Percentiles rank a stretch among this genome's conserved stretches.
These are phyloP conservation scores for Aureobasidium sp. DNA, from an alignment of 2,329 filamentous ascomycete genomes.

Conservation along the genomic window DNA sequence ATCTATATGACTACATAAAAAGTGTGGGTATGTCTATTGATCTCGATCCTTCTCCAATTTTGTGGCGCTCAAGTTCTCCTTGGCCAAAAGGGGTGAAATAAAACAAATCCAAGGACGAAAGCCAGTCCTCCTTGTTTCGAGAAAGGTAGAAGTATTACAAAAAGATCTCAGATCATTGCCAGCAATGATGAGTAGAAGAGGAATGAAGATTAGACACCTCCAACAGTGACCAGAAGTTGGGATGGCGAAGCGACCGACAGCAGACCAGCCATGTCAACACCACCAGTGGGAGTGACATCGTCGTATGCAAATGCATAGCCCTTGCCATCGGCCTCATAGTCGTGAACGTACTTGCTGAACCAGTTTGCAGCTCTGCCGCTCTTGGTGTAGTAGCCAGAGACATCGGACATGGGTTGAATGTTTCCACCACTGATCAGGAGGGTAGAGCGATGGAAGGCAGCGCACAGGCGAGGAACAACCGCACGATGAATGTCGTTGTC, in stretches of 20 bases:
- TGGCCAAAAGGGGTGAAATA: background rate
- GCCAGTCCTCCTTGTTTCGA: background rate
- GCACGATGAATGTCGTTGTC: conserved; percentile 43
- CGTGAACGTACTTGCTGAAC: conserved; percentile 55
- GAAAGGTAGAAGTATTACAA: background rate
- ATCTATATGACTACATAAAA: background rate
- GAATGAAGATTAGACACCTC: conserved; percentile 28
- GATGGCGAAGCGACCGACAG: conserved; percentile 38
- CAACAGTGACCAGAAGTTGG: conserved; percentile 42
- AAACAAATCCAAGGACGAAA: background rate
- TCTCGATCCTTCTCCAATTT: background rate
- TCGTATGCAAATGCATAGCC: conserved; percentile 66
- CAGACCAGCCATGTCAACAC: conserved; percentile 47
- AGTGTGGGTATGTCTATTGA: background rate
- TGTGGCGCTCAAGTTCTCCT: background rate
- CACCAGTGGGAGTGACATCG: conserved; percentile 55
- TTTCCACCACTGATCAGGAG: conserved; percentile 48
- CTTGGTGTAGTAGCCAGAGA: conserved; percentile 40
- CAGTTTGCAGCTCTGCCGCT: conserved; percentile 36
- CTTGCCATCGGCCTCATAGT: conserved; percentile 50
- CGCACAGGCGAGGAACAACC: conserved; percentile 66
- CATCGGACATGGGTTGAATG: conserved; percentile 37
- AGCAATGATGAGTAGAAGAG: background rate
- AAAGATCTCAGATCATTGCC: background rate
- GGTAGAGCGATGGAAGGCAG: conserved; percentile 69